Base-by-base conservation (phyloP, 192 early-diverging fungal genomes). In the Backusella luteola region DNA sequence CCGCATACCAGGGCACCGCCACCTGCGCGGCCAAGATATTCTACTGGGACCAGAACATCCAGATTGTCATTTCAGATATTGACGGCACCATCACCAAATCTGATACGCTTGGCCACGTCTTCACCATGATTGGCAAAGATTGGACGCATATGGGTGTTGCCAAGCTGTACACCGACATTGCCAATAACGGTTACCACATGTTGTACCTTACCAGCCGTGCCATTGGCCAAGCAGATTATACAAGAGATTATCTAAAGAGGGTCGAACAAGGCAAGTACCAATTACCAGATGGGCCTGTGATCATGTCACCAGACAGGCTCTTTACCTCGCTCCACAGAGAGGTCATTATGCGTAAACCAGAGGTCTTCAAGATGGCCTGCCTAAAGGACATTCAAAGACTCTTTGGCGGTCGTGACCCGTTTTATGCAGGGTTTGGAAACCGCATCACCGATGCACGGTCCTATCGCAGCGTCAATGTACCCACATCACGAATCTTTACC, bases 71-170 rank as follows among this genome's bases (percentile, higher is more conserved):
- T 80, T 97, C 96, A 1, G 98, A 99, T 79, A 96, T 99, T 68
- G 98, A 99, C 80, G 98, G 98, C 14, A 99, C 98, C 4, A 99
- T 99, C 75, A 99, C 98, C 68, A 98, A 98, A 84, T 97, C 96
- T 0, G 98, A 99, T 78, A 96, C 92, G 2, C 84, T 99, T 38
- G 98, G 98, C 12, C 98, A 99, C 76, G 87, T 99, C 15, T 97
- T 97, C 84, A 96, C 96, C 53, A 97, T 97, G 93, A 94, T 98
- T 34, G 98, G 98, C 59, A 92, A 90, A 83, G 98, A 99, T 81
- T 99, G 98, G 98, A 99, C 97, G 2, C 98, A 99, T 82, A 88
- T 87, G n/a, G 98, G 98, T 44, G 96, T 99, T 14, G 98, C 98
- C 63, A 97, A 96, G 79, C 87, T 99, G 53, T 99, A 97, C 79